A percentile compares a stretch with the other conserved stretches of the same genome.
phyloP scores from a whole-genome alignment of 768 basidiomycete species.

The Kwoniella sp. region DNA sequence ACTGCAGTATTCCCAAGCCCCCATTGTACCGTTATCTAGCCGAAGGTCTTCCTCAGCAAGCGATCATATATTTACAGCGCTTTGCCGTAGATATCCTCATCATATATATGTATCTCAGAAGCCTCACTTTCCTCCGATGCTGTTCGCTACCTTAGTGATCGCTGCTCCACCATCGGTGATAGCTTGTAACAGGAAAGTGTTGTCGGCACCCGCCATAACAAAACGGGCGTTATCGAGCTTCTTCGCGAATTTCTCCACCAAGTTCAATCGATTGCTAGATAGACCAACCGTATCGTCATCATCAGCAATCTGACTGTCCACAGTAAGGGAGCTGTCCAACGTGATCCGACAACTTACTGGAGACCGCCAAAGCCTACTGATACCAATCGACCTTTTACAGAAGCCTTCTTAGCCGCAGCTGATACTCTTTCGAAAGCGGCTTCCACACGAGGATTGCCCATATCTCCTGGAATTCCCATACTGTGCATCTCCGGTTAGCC shows the following conservation, averaged over 20 bases:
- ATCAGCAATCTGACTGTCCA: no score
- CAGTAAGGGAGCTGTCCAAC: no score
- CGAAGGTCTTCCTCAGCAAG: no score
- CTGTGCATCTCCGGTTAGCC: conserved; percentile 19
- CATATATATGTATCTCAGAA: no score
- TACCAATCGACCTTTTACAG: conserved; percentile 26
- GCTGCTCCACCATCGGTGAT: conserved; percentile 3
- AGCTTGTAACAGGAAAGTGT: conserved; percentile 23
- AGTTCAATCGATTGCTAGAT: conserved; percentile 31
- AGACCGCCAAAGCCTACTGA: conserved; percentile 43
- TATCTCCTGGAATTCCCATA: conserved; percentile 47
- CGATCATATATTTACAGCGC: no score
- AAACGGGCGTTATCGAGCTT: conserved; percentile 29
- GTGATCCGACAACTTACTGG: conserved; percentile 19
- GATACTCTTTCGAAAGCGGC: conserved; percentile 33
- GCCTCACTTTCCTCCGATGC: neutral
- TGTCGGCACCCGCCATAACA: conserved; percentile 42
- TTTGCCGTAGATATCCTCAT: no score
- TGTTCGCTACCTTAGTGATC: neutral
- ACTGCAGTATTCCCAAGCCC: no score
- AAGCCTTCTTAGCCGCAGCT: conserved; percentile 31
- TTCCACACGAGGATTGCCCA: conserved; percentile 25
- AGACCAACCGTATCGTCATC: neutral
- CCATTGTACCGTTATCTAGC: no score
- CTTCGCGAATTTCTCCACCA: conserved; percentile 38